These are phyloP conservation scores for Funneliformis caledonium DNA, from an alignment of 371 early-diverging fungal species.

Conservation along the genomic window DNA sequence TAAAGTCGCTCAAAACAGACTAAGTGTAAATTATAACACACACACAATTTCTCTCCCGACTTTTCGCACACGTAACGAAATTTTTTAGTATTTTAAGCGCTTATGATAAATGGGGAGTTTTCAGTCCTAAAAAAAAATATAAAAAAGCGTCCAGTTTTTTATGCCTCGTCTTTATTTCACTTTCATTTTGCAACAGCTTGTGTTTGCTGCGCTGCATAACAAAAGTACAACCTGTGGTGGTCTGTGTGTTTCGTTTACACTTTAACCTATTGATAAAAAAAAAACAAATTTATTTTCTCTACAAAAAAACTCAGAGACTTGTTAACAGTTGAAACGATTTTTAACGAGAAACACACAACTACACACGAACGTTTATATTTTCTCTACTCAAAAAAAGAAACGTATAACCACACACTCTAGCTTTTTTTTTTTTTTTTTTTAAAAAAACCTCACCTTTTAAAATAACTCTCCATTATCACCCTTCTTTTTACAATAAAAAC, in stretches of 20 bases:
- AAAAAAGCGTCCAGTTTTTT: slow-evolving; percentile 26
- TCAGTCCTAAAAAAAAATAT: slow-evolving; percentile 5
- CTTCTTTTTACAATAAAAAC: background rate
- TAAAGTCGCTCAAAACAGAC: too few relatives aligned
- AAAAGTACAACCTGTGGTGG: slow-evolving; percentile 35
- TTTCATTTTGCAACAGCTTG: slow-evolving; percentile 24
- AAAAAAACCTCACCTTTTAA: background rate
- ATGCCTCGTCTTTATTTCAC: slow-evolving; percentile 22
- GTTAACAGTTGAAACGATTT: background rate
- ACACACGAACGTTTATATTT: background rate
- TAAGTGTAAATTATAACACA: too few relatives aligned
- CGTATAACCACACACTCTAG: background rate
- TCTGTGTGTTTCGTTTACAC: slow-evolving; percentile 38
- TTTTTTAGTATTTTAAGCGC: too few relatives aligned
- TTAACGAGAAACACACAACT: slow-evolving; percentile 19
- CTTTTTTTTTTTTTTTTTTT: background rate
- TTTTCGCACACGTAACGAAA: too few relatives aligned
- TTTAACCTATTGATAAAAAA: background rate
- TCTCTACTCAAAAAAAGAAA: background rate
- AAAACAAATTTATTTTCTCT: background rate
- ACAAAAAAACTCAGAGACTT: background rate
- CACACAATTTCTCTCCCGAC: too few relatives aligned
- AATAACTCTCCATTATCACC: background rate
- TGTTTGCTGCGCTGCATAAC: slow-evolving; percentile 32
- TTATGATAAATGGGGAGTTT: too few relatives aligned